Evolutionary conservation across 148 eudicot genomes (phyloP).

Genomic region (Vaccinium vitisidaea): DNA sequence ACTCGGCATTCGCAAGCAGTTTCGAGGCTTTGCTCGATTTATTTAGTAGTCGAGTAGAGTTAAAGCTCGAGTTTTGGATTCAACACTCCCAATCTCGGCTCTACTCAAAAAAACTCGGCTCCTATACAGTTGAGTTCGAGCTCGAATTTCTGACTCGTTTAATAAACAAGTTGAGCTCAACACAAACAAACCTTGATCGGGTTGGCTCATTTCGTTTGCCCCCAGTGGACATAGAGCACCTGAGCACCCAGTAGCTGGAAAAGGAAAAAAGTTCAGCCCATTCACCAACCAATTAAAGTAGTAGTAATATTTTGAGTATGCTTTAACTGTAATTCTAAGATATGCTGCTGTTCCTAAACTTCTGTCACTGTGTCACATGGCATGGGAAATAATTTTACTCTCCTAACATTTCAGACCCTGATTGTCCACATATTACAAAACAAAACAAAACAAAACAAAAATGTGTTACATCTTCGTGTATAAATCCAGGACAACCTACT

Average conservation of each 20-base stretch:
- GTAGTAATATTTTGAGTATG: not conserved
- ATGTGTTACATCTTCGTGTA: not conserved
- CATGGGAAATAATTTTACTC: not conserved
- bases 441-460: not conserved
- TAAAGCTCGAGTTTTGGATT: too few relatives aligned
- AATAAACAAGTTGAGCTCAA: too few relatives aligned
- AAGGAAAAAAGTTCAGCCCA: not conserved
- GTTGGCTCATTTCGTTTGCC: too few relatives aligned
- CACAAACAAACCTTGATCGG: too few relatives aligned
- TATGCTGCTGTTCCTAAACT: not conserved
- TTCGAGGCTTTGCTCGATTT: too few relatives aligned
- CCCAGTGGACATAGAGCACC: not conserved
- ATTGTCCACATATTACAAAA: not conserved
- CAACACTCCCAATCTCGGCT: too few relatives aligned
- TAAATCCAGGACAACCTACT: not conserved
- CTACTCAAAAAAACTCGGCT: too few relatives aligned
- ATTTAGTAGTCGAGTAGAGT: too few relatives aligned
- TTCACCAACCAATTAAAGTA: not conserved
- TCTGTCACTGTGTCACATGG: not conserved
- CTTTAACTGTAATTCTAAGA: slow-evolving; percentile 6
- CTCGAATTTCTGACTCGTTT: too few relatives aligned
- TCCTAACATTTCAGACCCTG: not conserved
- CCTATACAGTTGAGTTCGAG: too few relatives aligned
- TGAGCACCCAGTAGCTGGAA: not conserved
- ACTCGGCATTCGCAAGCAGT: too few relatives aligned